Percentiles rank a stretch among this genome's conserved stretches.
Evolutionary conservation across 805 yeast species (phyloP).

Genomic region (Ogataea trehaloabstinens): DNA sequence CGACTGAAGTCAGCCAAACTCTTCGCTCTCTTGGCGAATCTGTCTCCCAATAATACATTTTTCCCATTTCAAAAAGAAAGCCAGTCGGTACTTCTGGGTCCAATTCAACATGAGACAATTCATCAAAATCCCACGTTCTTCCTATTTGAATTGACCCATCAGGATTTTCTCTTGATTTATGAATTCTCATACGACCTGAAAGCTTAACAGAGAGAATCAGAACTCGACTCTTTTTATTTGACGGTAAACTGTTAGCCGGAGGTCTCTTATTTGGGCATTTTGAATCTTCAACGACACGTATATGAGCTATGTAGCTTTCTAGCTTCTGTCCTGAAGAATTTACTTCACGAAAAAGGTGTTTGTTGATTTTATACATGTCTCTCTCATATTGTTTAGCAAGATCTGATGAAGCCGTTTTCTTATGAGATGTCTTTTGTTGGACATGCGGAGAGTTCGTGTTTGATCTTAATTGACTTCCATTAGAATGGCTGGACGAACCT

Average conservation of each 20-base stretch:
- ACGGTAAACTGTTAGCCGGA: constrained; percentile 46
- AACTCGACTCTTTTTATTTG: constrained; percentile 59
- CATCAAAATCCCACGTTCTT: constrained; percentile 85
- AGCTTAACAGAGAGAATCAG: constrained; percentile 60
- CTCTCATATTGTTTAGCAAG: constrained; percentile 58
- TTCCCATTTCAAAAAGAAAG: constrained; percentile 59
- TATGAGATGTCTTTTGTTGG: constrained; percentile 5
- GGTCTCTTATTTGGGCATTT: constrained; percentile 69
- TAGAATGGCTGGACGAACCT: too few species aligned
- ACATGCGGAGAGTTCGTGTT: neutral
- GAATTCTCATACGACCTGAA: constrained; percentile 68
- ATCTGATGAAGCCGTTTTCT: constrained; percentile 22
- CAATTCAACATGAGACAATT: constrained; percentile 54
- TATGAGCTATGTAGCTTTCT: constrained; percentile 73
- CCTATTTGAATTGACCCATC: constrained; percentile 84
- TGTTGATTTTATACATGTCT: constrained; percentile 49
- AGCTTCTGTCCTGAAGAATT: constrained; percentile 42
- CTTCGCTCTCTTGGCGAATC: constrained; percentile 54
- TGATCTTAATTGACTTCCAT: too few species aligned
- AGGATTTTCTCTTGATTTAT: constrained; percentile 79
- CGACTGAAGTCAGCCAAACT: constrained; percentile 52
- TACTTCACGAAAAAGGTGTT: constrained; percentile 47
- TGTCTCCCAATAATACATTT: constrained; percentile 83
- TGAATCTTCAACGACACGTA: constrained; percentile 71
- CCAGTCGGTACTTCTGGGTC: constrained; percentile 56